Conservation (phyloP, 2,329 filamentous ascomycete species). For the Xylaria sp. region DNA sequence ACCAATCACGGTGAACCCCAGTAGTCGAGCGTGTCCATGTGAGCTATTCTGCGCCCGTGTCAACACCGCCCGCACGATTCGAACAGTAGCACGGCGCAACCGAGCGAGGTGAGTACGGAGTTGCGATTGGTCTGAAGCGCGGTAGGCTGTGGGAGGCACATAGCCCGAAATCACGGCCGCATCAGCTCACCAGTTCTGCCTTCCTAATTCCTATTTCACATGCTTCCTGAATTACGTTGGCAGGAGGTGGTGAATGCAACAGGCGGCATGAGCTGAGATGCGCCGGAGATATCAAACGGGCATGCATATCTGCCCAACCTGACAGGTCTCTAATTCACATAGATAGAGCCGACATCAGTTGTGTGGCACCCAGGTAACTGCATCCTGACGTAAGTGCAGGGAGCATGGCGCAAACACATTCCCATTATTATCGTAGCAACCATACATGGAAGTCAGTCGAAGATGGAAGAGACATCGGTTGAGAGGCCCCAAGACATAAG, state of each 20-base stretch:
- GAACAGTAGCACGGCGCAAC: not conserved
- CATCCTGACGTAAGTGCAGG: conserved; percentile 26
- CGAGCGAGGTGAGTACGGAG: not conserved
- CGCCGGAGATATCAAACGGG: conserved; percentile 11
- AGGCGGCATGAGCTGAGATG: conserved; percentile 8
- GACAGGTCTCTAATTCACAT: conserved; percentile 8
- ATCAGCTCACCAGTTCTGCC: conserved; percentile 2
- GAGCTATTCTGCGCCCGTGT: not conserved
- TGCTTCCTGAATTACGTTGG: not conserved
- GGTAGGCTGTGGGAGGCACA: conserved; percentile 1
- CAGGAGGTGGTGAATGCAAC: conserved; percentile 4
- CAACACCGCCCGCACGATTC: not conserved
- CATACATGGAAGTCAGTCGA: conserved; percentile 12
- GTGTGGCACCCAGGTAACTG: not conserved
- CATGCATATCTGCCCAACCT: conserved; percentile 29
- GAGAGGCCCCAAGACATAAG: not conserved
- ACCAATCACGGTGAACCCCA: not conserved
- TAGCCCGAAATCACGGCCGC: not conserved
- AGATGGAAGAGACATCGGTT: not conserved
- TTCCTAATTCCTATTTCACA: not conserved
- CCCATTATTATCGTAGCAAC: conserved; percentile 9
- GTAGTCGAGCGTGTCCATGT: not conserved
- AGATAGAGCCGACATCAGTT: conserved; percentile 1
- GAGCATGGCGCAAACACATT: not conserved
- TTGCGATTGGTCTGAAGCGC: conserved; percentile 14